phyloP scores from a whole-genome alignment of 1,284 basidiomycete species.

The Malassezia equina region DNA sequence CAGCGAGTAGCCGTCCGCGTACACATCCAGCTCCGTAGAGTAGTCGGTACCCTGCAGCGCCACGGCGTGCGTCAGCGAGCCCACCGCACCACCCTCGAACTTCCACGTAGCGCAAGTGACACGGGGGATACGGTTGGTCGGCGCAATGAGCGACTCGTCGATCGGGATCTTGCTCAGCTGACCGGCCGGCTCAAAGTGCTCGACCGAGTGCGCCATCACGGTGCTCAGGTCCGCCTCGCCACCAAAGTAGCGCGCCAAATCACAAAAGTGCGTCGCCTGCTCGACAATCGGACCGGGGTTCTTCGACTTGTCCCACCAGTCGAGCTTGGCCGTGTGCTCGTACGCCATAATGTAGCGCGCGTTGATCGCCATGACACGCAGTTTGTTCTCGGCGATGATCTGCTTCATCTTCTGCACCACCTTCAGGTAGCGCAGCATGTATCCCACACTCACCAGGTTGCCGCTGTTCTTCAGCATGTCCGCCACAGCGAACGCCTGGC shows the following conservation, averaged over 20 bases:
- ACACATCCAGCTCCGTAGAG: slow-evolving; percentile 42
- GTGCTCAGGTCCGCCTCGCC: slow-evolving; percentile 82
- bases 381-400: slow-evolving; percentile 84
- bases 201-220: slow-evolving; percentile 54
- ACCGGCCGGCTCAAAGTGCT: slow-evolving; percentile 56
- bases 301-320: slow-evolving; percentile 93
- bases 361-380: slow-evolving; percentile 93
- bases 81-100: slow-evolving; percentile 44
- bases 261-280: slow-evolving; percentile 74
- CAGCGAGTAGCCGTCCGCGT: slow-evolving; percentile 42
- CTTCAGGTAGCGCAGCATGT: slow-evolving; percentile 49
- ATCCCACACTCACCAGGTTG: slow-evolving; percentile 83
- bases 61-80: slow-evolving; percentile 45
- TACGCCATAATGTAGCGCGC: slow-evolving; percentile 93
- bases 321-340: slow-evolving; percentile 61
- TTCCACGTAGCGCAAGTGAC: slow-evolving; percentile 47
- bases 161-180: slow-evolving; percentile 68
- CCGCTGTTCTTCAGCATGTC: slow-evolving; percentile 33
- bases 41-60: slow-evolving; percentile 47
- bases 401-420: slow-evolving; percentile 92
- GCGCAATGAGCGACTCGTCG: slow-evolving; percentile 65
- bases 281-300: slow-evolving; percentile 86
- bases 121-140: slow-evolving; percentile 41
- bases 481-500: slow-evolving; percentile 49
- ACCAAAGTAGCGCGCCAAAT: slow-evolving; percentile 86